Base-by-base conservation (phyloP, 2,329 filamentous ascomycete genomes). In the Purpureocillium takamizusanense region DNA sequence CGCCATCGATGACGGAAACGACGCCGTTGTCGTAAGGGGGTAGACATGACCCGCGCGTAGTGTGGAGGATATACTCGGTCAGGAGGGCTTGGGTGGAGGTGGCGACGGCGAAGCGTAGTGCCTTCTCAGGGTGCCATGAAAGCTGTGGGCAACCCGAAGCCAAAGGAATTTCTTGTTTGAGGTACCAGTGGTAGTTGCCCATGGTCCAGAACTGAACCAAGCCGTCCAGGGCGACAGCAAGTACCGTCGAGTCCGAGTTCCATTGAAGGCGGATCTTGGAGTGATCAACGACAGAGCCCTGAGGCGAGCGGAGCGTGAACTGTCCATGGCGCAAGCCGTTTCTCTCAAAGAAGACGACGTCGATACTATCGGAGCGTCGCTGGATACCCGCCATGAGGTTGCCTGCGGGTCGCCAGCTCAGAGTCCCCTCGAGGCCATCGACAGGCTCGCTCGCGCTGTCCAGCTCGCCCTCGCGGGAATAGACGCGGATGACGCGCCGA, bases 301-400 rank as follows among this genome's bases (percentile, higher is more conserved):
- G 72, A 11, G 74, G 66, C 3, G 71, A 75, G 34, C 86, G 78
- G 14, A 98, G 69, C n/a, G 78, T 78, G 53, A 97, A 98, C 48
- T 95, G 78, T 4, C 92, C 92, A 60, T 98, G 92, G n/a, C 90
- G 78, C 42, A 98, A 71, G n/a, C 92, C 92, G 52, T 98, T 98
- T 37, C 89, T 76, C 64, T 98, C 92, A 50, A 98, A 98, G 61
- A 98, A 98, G 3, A 94, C 80, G 33, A 97, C 80, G 49, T 94
- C 82, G 15, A 86, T 66, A n/a, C 71, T 70, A 35, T 82, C 75
- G 2, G 72, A 57, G n/a, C 78, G 61, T 13, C 86, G 73, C 57
- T 94, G 87, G 33, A 94, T 76, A 29, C 84, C 77, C n/a, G 89
- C 88, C 51, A 98, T 83, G 17, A 97, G 67, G 54, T 95, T 95